Evolutionary conservation across 139 green algal species (phyloP), one percentile per base, ranked within the genome.

Genomic region (Auxenochlorella pyrenoidosa): DNA sequence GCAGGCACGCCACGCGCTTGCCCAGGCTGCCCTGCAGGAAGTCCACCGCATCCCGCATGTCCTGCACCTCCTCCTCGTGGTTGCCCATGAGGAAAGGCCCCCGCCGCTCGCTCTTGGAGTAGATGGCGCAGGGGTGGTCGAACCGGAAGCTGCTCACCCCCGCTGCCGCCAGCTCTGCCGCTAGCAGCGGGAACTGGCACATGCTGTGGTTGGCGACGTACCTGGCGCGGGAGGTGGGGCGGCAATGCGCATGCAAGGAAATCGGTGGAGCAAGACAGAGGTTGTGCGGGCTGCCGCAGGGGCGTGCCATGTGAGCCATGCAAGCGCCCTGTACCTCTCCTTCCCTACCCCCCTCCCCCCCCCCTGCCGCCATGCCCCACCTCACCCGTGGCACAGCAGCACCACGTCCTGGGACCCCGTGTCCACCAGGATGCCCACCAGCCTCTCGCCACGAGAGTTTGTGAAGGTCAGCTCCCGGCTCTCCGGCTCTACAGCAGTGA

Each of bases 11-110:
- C 43, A 92, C 89, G 15, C 40, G 72, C 40, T 82, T 86, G 54
- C 85, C 88, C n/a, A 60, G 63, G n/a, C 70, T 75, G 54, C 65
- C 34, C 32, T 72, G 75, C 58, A 90, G 38, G 54, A 85, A 71
- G 38, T 86, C 65, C 41, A 85, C 85, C 21, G 89, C 89, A 1
- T 43, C 79, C 30, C 44, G 43, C 34, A 88, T 88, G 79, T 92
- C 89, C 36, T 21, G 2, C 15, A 81, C 80, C 85, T 92, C 89
- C 24, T 88, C 79, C 34, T 83, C 81, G 72, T 92, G 89, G 81
- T 92, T 92, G 51, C 89, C 89, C 86, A 92, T 92, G 22, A 75
- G 43, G 63, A 92, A 92, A 34, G 79, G 59, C 43, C 86, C 80
- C n/a, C 43, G 51, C n/a, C 85, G 80, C 85, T 92, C 36, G 60